Evolutionary conservation across 805 yeast genomes (phyloP).

Genomic region (Candida wancherniae): DNA sequence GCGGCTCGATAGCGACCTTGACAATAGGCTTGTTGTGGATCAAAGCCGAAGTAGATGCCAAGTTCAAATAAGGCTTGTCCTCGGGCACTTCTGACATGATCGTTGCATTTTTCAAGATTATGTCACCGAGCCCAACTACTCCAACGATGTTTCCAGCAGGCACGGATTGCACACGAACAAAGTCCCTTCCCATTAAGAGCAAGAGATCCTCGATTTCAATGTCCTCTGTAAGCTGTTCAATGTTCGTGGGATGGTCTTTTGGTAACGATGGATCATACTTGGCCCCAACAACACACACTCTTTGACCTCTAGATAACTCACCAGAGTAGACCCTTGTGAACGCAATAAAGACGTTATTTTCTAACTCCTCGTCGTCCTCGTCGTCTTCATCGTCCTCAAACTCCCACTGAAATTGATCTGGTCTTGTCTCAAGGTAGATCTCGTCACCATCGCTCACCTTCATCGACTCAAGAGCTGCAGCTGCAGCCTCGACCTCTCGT

Average conservation of each 20-base stretch:
- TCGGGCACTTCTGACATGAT: conserved; percentile 55
- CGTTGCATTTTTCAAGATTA: conserved; percentile 83
- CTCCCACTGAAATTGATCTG: conserved; percentile 41
- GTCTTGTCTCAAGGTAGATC: conserved; percentile 21
- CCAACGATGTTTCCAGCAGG: conserved; percentile 97
- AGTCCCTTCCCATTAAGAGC: conserved; percentile 88
- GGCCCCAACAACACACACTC: conserved; percentile 76
- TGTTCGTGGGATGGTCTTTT: conserved; percentile 30
- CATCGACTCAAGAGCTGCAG: conserved; percentile 18
- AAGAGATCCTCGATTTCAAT: conserved; percentile 66
- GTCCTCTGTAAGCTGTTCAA: conserved; percentile 50
- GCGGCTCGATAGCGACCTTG: conserved; percentile 93
- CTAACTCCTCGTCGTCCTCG: conserved; percentile 40
- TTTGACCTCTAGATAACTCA: conserved; percentile 67
- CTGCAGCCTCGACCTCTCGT: conserved; percentile 51
- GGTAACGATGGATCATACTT: conserved; percentile 64
- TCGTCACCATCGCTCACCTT: conserved; percentile 24
- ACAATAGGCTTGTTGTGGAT: conserved; percentile 81
- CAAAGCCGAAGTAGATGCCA: conserved; percentile 44
- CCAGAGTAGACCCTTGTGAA: conserved; percentile 91
- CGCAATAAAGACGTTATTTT: conserved; percentile 72
- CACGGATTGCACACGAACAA: conserved; percentile 69
- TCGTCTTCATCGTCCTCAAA: conserved; percentile 49
- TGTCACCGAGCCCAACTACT: conserved; percentile 82
- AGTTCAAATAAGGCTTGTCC: conserved; percentile 70